These are phyloP conservation scores for Ramaria sp. DNA, from an alignment of 768 basidiomycete genomes.

Conservation along the genomic window DNA sequence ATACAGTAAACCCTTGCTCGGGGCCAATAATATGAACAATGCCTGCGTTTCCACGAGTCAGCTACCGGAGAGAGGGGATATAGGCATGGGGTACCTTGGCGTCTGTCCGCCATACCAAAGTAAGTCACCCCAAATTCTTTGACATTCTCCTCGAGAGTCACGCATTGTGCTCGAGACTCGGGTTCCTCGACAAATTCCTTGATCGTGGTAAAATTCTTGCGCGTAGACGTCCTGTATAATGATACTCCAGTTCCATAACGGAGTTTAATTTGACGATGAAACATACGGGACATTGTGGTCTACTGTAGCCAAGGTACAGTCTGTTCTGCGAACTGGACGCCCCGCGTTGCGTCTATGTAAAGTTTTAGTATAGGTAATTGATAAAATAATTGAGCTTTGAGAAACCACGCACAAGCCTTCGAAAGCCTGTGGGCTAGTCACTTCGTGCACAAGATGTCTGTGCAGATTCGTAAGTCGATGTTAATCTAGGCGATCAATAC, in stretches of 20 bases:
- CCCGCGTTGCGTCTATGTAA: conserved; percentile 53
- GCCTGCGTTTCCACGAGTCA: conserved; percentile 28
- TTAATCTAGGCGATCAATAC: background rate
- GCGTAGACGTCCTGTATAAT: conserved; percentile 46
- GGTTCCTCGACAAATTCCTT: conserved; percentile 71
- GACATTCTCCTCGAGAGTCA: conserved; percentile 79
- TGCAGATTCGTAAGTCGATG: background rate
- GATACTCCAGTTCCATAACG: background rate
- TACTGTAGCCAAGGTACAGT: conserved; percentile 83
- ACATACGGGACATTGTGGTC: conserved; percentile 84
- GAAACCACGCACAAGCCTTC: conserved; percentile 57
- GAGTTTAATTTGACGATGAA: background rate
- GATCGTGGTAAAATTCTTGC: conserved; percentile 65
- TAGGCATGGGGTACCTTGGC: conserved; percentile 49
- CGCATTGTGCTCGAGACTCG: conserved; percentile 76
- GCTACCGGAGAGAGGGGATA: background rate
- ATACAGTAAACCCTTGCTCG: conserved; percentile 84
- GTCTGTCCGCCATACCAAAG: conserved; percentile 81
- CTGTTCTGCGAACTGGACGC: conserved; percentile 69
- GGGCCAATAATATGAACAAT: conserved; percentile 88
- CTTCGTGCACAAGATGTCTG: conserved; percentile 57
- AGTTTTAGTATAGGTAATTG: conserved; percentile 9
- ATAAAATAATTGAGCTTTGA: conserved; percentile 6
- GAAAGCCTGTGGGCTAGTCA: conserved; percentile 90
- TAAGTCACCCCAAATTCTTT: conserved; percentile 88